A percentile compares a stretch with the other conserved stretches of the same genome.
Conservation (phyloP, 2,329 filamentous ascomycete genomes). For the Bipolaris gigantea region DNA sequence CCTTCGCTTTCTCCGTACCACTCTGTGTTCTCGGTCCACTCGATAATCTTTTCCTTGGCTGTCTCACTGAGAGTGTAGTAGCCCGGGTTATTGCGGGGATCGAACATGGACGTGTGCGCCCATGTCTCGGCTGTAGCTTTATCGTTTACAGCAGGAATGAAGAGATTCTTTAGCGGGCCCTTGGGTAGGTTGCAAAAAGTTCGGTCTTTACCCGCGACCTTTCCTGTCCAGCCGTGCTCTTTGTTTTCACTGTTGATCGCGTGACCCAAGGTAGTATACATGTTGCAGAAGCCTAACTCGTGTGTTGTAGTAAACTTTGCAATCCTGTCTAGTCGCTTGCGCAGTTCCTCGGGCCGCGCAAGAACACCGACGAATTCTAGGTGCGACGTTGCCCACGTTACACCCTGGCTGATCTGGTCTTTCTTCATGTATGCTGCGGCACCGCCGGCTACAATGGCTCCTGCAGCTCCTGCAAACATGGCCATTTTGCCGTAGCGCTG, state of each 20-base stretch:
- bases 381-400: slow-evolving; percentile 83
- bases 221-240: slow-evolving; percentile 50
- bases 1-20: slow-evolving; percentile 63
- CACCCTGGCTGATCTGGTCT: slow-evolving; percentile 75
- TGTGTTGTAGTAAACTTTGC: slow-evolving; percentile 66
- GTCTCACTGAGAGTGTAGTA: slow-evolving; percentile 68
- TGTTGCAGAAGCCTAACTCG: slow-evolving; percentile 76
- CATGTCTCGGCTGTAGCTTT: slow-evolving; percentile 74
- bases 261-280: slow-evolving; percentile 82
- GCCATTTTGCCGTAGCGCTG: slow-evolving; percentile 82
- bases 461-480: slow-evolving; percentile 79
- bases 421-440: slow-evolving; percentile 85
- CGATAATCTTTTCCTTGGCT: slow-evolving; percentile 65
- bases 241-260: slow-evolving; percentile 57
- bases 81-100: slow-evolving; percentile 69
- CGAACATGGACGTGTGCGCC: slow-evolving; percentile 84
- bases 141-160: slow-evolving; percentile 66
- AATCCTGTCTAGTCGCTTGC: slow-evolving; percentile 70
- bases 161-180: slow-evolving; percentile 36
- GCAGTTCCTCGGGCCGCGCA: slow-evolving; percentile 78
- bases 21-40: slow-evolving; percentile 63
- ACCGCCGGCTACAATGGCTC: slow-evolving; percentile 77
- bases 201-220: slow-evolving; percentile 68
- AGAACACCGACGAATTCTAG: slow-evolving; percentile 92
- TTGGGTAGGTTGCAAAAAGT: slow-evolving; percentile 78